These are phyloP conservation scores for Arachis monticola DNA, from an alignment of 331 rosid genomes.

Conservation along the genomic window DNA sequence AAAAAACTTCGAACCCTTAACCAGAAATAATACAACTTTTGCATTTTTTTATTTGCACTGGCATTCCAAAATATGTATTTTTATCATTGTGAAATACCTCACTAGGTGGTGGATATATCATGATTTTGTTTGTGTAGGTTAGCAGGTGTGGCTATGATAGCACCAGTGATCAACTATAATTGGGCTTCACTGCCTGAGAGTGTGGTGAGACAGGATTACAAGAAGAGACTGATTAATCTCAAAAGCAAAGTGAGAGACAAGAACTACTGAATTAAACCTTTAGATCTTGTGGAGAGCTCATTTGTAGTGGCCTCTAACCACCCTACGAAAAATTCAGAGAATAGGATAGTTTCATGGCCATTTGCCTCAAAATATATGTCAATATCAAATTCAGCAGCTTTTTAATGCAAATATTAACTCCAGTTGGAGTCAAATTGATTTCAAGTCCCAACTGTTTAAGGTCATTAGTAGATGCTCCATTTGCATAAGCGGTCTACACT, in stretches of 20 bases:
- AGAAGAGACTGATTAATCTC: slow-evolving; percentile 4
- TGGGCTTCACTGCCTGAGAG: no score
- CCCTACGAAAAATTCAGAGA: slow-evolving; percentile 64
- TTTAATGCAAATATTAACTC: slow-evolving; percentile 89
- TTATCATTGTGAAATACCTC: no score
- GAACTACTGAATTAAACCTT: slow-evolving; percentile 49
- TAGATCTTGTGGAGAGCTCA: slow-evolving; percentile 53
- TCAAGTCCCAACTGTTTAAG: slow-evolving; percentile 77
- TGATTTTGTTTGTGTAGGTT: no score
- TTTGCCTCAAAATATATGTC: slow-evolving; percentile 53
- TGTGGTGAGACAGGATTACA: no score
- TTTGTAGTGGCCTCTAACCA: slow-evolving; percentile 57
- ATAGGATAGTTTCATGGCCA: slow-evolving; percentile 93
- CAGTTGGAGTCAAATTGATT: slow-evolving; percentile 82
- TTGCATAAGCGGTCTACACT: slow-evolving; percentile 37
- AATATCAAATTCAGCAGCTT: slow-evolving; percentile 71
- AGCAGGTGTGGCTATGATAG: no score
- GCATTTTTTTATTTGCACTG: no score
- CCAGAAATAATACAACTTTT: no score
- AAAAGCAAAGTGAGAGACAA: slow-evolving; percentile 21
- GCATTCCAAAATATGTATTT: no score
- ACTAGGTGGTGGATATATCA: no score
- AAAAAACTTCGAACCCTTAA: no score
- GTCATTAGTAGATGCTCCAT: slow-evolving; percentile 82
- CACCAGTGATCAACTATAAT: no score